Base-by-base conservation (phyloP, 345 rosid genomes). In the Pistacia vera region DNA sequence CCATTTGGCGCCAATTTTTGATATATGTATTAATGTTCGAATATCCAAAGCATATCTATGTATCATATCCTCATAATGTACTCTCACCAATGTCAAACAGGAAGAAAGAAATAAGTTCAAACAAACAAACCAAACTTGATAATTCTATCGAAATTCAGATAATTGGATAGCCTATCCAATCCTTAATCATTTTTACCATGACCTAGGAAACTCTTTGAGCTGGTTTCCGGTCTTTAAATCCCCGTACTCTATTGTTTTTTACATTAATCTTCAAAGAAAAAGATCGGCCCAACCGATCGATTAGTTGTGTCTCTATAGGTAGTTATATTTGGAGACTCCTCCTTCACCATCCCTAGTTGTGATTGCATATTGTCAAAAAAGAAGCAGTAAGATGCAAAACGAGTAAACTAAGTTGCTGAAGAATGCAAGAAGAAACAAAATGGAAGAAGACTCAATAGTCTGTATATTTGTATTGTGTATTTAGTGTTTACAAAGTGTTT, bases 311-410 rank as follows among this genome's bases (percentile, higher is more conserved):
- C 17, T 16, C 1, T 52, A 13, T 11, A 30, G 41, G 13, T 44
- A 30, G 25, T 8, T 25, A 85, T 85, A 30, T 41, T 5, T 41
- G 88, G 88, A 79, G 79, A 74, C 71, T 61, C 82, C 85, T 58
- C 73, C 68, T 68, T 51, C 85, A 10, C 81, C 81, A 0, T 84
- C 86, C 28, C 59, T 76, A 75, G 83, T 88, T 33, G 81, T 90
- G 66, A 73, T 87, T 5, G 88, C 84, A 2, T 90, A 81, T 22
- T 25, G 25, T 25, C 25, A 25, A 25, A 25, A 25, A 25, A 25
- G 25, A 25, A 25, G 25, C 25, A 25, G 25, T 25, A 25, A 25
- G 25, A 25, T 25, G 25, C 25, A 25, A 25, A 25, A 25, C 25
- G 25, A 25, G 25, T 25, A 25, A 25, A 25, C 25, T 25, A 25